Percentiles rank a stretch among this genome's conserved stretches.
These are phyloP conservation scores for Hericium rajendrae DNA, from an alignment of 768 basidiomycete species.

Conservation along the genomic window DNA sequence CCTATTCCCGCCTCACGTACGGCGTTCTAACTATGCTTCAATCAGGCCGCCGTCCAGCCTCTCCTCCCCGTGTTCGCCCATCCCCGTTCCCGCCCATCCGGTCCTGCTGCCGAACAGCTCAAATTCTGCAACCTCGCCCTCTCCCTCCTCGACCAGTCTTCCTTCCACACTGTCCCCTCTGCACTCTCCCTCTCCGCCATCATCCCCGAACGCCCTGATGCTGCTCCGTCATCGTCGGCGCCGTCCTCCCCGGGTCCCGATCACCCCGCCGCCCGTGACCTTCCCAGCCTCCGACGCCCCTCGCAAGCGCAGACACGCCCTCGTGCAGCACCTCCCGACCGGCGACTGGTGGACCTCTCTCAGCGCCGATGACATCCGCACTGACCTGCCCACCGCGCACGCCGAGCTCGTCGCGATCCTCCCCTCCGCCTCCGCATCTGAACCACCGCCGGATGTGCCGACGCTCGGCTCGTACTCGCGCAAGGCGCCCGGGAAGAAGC, in stretches of 20 bases:
- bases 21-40: slow-evolving; percentile 3
- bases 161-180: slow-evolving; percentile 35
- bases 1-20: not conserved
- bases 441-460: slow-evolving; percentile 19
- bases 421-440: slow-evolving; percentile 40
- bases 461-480: slow-evolving; percentile 51
- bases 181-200: slow-evolving; percentile 38
- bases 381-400: slow-evolving; percentile 45
- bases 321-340: slow-evolving; percentile 68
- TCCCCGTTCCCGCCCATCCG: slow-evolving; percentile 52
- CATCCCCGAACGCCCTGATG: slow-evolving; percentile 21
- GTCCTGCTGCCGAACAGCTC: slow-evolving; percentile 58
- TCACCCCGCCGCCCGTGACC: slow-evolving; percentile 21
- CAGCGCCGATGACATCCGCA: slow-evolving; percentile 38
- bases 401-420: slow-evolving; percentile 72
- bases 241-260: slow-evolving; percentile 11
- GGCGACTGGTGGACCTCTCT: slow-evolving; percentile 78
- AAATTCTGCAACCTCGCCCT: slow-evolving; percentile 68
- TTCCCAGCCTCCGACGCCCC: slow-evolving; percentile 15
- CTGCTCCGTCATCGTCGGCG: slow-evolving; percentile 11
- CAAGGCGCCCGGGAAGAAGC: slow-evolving; percentile 31
- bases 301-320: slow-evolving; percentile 50
- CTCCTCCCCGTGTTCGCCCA: slow-evolving; percentile 61
- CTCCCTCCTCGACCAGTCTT: slow-evolving; percentile 64
- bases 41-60: slow-evolving; percentile 53